Percentiles rank a stretch among this genome's conserved stretches.
Evolutionary conservation across 2,329 filamentous ascomycete genomes (phyloP).

Genomic region (Cladophialophora yegresii): DNA sequence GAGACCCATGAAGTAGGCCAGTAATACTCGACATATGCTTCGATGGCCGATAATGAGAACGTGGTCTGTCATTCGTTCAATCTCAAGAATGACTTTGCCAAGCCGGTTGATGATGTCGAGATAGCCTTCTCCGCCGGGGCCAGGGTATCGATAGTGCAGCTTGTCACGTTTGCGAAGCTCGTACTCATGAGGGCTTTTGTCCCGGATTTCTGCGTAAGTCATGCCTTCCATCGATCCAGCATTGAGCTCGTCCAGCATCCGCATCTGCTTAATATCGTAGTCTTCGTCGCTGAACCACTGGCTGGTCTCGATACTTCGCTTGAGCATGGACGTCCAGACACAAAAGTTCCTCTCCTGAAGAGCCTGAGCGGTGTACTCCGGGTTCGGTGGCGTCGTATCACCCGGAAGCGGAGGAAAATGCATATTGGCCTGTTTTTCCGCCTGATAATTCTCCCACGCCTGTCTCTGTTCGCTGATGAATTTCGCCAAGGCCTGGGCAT

Average conservation of each 20-base stretch:
- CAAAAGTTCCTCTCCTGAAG: conserved; percentile 82
- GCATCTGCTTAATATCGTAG: conserved; percentile 95
- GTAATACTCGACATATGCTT: conserved; percentile 84
- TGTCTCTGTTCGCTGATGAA: conserved; percentile 82
- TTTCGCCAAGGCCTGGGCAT: conserved; percentile 73
- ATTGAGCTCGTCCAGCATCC: conserved; percentile 96
- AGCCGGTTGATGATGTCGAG: conserved; percentile 95
- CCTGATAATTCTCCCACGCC: conserved; percentile 80
- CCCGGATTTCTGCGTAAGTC: conserved; percentile 86
- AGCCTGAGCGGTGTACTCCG: conserved; percentile 62
- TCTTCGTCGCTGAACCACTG: conserved; percentile 93
- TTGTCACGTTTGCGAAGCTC: conserved; percentile 78
- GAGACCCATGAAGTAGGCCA: conserved; percentile 95
- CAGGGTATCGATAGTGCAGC: conserved; percentile 93
- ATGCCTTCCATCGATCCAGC: conserved; percentile 90
- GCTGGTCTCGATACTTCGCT: conserved; percentile 82
- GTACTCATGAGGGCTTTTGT: conserved; percentile 79
- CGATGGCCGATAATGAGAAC: conserved; percentile 90
- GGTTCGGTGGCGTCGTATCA: conserved; percentile 92
- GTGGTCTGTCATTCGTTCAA: conserved; percentile 96
- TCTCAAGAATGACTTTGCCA: conserved; percentile 91
- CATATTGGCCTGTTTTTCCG: conserved; percentile 71
- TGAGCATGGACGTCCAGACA: conserved; percentile 97
- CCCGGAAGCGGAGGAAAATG: conserved; percentile 89
- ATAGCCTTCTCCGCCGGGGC: conserved; percentile 93